Evolutionary conservation across 169 alveolate genomes (phyloP), one percentile per base, ranked within the genome.

Genomic region (Ichthyophthirius multifiliis): DNA sequence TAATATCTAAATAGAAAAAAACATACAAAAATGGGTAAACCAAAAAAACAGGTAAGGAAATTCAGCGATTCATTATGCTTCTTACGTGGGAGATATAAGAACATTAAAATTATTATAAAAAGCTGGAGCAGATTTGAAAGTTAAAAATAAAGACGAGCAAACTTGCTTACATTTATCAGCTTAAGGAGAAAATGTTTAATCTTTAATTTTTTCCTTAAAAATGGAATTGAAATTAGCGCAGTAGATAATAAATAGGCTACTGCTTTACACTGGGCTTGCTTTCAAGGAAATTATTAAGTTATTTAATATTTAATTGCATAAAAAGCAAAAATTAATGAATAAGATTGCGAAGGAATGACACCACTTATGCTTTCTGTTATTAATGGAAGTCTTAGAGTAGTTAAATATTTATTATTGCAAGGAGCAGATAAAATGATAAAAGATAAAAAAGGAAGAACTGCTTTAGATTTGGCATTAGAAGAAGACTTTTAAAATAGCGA

Each of bases 341-440:
- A 74, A 44, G 93, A 92, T 82, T 30, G 48, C n/a, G 84, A 83
- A 47, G 92, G 94, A 27, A 27, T 43, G n/a, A 92, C 94, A 1
- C 91, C 94, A 27, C 77, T 92, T 3, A 94, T 88, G 73, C 48
- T 84, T 13, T 88, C 92, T 16, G 82, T 78, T 9, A 18, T 75
- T 5, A 64, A 65, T n/a, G 81, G 86, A 18, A 23, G 71, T 34
- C 43, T 43, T 10, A 83, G 92, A 73, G 87, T 93, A 27, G 93
- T 90, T 4, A 80, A 92, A 48, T 83, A 88, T 4, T 47, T 93
- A 18, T 32, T 93, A 44, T 71, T 88, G 0, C 82, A 89, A 65
- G 95, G 95, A 13, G 92, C 96, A 13, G 35, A 74, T 27, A 86
- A 91, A 71, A 55, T 75, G 6, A 62, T 65, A 0, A 10, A 67